Evolutionary conservation across 305 asterid species (phyloP).

Genomic region (Ilex paraguariensis): DNA sequence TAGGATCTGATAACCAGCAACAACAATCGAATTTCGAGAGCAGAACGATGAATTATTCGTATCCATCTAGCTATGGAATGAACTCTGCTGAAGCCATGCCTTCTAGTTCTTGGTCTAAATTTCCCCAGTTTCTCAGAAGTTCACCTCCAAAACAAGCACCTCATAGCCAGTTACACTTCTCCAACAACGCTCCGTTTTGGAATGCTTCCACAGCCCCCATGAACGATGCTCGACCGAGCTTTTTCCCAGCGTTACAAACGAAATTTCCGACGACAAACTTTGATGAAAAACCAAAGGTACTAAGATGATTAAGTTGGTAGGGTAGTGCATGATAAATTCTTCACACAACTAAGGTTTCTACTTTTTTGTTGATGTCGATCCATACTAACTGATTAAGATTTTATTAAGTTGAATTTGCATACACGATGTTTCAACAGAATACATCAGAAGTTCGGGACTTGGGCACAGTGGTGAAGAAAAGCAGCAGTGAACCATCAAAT

Average conservation of each 20-base stretch:
- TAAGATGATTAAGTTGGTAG: not conserved
- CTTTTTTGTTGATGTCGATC: too few relatives aligned
- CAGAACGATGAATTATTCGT: conserved; percentile 33
- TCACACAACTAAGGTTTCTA: too few relatives aligned
- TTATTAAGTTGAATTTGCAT: not conserved
- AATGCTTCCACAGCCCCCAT: conserved; percentile 52
- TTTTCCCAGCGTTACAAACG: conserved; percentile 47
- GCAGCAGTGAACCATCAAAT: conserved; percentile 41
- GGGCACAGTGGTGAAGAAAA: conserved; percentile 37
- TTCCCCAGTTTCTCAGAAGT: conserved; percentile 46
- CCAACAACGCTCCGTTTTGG: conserved; percentile 80
- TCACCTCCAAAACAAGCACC: conserved; percentile 31
- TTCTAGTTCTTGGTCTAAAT: not conserved
- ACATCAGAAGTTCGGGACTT: conserved; percentile 38
- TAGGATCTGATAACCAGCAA: conserved; percentile 41
- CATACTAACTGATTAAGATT: too few relatives aligned
- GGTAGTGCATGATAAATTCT: too few relatives aligned
- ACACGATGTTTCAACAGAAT: conserved; percentile 24
- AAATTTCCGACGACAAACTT: conserved; percentile 46
- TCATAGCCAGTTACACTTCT: conserved; percentile 56
- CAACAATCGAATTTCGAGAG: conserved; percentile 26
- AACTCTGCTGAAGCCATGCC: not conserved
- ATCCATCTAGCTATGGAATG: conserved; percentile 29
- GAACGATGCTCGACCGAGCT: conserved; percentile 44
- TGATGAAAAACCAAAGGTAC: conserved; percentile 69